Conservation (phyloP, 139 green algal species). For the Tetradesmus lagerheimii region DNA sequence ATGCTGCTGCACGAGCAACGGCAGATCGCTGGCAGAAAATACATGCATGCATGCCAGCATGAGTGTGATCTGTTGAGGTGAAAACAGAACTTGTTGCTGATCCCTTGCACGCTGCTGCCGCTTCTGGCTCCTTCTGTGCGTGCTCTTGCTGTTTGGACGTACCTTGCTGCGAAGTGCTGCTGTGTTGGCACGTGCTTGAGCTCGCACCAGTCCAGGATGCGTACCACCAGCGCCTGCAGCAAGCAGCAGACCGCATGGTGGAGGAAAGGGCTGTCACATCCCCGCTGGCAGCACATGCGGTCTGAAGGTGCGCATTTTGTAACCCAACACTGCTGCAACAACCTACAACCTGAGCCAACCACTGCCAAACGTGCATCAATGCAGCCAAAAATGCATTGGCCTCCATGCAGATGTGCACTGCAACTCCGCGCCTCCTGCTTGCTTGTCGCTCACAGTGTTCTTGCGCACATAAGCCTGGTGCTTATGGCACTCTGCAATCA, state of each 20-base stretch:
- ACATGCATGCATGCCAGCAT: background rate
- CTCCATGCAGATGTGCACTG: too few species aligned
- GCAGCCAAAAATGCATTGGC: too few species aligned
- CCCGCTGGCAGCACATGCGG: background rate
- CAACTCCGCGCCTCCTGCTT: background rate
- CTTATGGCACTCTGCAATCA: conserved; percentile 19
- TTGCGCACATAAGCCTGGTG: background rate
- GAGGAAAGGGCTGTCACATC: background rate
- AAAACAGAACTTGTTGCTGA: background rate
- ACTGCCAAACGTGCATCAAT: too few species aligned
- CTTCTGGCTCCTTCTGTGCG: background rate
- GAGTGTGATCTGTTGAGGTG: background rate
- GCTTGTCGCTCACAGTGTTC: background rate
- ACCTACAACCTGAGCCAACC: too few species aligned
- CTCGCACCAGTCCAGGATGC: conserved; percentile 33
- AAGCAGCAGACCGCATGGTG: background rate
- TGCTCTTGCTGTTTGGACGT: background rate
- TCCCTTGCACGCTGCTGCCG: background rate
- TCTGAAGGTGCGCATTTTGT: background rate
- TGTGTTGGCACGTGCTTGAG: background rate
- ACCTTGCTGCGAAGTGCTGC: background rate
- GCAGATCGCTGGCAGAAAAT: too few species aligned
- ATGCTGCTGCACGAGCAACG: too few species aligned
- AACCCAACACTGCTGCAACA: background rate
- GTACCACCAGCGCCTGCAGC: background rate